Conservation (phyloP, 208 protist genomes). For the Acanthamoeba castellanii region DNA sequence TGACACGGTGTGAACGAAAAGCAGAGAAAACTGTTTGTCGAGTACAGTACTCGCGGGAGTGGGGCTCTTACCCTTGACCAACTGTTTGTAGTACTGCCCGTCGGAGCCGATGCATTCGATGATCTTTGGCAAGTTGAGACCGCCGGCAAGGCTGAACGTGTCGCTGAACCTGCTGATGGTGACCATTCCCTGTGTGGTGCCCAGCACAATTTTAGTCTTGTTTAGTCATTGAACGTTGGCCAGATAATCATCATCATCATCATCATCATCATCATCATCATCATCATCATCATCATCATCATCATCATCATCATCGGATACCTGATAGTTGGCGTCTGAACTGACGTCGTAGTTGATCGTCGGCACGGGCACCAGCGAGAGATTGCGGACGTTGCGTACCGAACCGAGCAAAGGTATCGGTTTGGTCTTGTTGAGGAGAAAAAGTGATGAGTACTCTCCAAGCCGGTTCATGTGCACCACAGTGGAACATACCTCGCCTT, state of each 20-base stretch:
- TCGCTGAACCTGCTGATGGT: conserved; percentile 84
- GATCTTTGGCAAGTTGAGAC: conserved; percentile 96
- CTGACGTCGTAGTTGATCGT: conserved; percentile 52
- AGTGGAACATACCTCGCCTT: neutral
- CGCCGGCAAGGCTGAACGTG: conserved; percentile 92
- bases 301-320: too few relatives aligned
- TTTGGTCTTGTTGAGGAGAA: neutral
- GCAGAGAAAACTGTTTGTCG: too few relatives aligned
- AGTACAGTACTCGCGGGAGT: neutral
- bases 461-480: neutral
- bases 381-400: conserved; percentile 9
- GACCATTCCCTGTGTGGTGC: neutral
- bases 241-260: too few relatives aligned
- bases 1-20: neutral
- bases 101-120: conserved; percentile 92
- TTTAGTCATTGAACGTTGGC: too few relatives aligned
- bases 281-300: too few relatives aligned
- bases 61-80: conserved; percentile 83
- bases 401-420: conserved; percentile 43
- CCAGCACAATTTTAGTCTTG: too few relatives aligned
- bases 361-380: conserved; percentile 28
- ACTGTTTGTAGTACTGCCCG: conserved; percentile 91
- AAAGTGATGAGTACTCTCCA: neutral
- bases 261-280: too few relatives aligned
- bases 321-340: conserved; percentile 54